phyloP scores from a whole-genome alignment of 1,139 yeast species.

The Debaryomycetaceae sp. region DNA sequence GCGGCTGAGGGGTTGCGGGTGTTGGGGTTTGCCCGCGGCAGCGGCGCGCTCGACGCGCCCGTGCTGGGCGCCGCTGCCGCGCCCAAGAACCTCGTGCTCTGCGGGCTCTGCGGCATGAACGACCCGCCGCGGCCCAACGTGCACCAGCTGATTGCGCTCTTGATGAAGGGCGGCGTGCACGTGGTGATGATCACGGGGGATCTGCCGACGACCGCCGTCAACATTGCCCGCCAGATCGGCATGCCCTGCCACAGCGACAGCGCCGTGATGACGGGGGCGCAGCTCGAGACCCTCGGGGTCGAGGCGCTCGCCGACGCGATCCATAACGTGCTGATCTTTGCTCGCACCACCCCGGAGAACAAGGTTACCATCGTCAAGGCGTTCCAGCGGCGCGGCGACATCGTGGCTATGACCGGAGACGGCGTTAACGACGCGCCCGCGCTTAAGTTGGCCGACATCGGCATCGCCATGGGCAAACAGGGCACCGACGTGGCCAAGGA shows the following conservation, averaged over 20 bases:
- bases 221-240: slow-evolving; percentile 89
- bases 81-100: slow-evolving; percentile 62
- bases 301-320: slow-evolving; percentile 69
- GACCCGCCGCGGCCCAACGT: slow-evolving; percentile 95
- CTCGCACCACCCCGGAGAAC: slow-evolving; percentile 96
- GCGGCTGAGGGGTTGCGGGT: slow-evolving; percentile 87
- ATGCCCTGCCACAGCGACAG: slow-evolving; percentile 70
- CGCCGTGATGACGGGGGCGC: slow-evolving; percentile 80
- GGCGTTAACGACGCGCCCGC: slow-evolving; percentile 99
- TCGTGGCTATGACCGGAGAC: slow-evolving; percentile 99
- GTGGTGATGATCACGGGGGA: slow-evolving; percentile 98
- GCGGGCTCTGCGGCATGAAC: slow-evolving; percentile 90
- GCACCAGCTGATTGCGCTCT: slow-evolving; percentile 59
- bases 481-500: slow-evolving; percentile 99
- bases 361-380: slow-evolving; percentile 90
- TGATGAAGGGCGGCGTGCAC: slow-evolving; percentile 90
- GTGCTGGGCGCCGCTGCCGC: slow-evolving; percentile 28
- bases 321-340: slow-evolving; percentile 83
- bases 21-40: slow-evolving; percentile 67
- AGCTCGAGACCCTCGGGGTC: slow-evolving; percentile 66
- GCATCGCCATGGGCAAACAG: slow-evolving; percentile 93
- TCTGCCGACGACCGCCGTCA: slow-evolving; percentile 84
- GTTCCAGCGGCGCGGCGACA: slow-evolving; percentile 85
- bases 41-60: slow-evolving; percentile 22
- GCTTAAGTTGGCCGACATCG: slow-evolving; percentile 91